phyloP scores from a whole-genome alignment of 345 rosid species.

The Durio zibethinus region DNA sequence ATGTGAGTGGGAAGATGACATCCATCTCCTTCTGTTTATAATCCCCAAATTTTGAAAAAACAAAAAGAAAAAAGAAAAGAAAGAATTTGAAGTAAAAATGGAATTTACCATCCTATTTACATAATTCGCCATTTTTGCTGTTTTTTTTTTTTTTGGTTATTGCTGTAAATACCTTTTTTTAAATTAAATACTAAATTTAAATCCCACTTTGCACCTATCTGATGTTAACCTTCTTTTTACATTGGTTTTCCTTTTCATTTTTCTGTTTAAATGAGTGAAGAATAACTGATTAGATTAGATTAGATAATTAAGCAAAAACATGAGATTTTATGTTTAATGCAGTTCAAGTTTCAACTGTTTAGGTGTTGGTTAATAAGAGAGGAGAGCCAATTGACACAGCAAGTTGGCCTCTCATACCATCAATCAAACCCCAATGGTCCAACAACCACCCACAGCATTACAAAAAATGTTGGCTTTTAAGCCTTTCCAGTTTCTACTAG shows the following conservation, averaged over 20 bases:
- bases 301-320: background rate
- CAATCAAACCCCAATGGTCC: too few species aligned
- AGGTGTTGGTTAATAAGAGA: too few species aligned
- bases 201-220: too few species aligned
- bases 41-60: slow-evolving; percentile 14
- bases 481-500: too few species aligned
- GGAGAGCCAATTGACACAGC: too few species aligned
- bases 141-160: background rate
- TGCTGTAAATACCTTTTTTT: background rate
- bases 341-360: background rate
- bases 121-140: background rate
- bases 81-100: background rate
- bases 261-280: too few species aligned
- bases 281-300: too few species aligned
- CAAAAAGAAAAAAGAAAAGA: background rate
- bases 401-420: too few species aligned
- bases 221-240: background rate
- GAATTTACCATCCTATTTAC: background rate
- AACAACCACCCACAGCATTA: too few species aligned
- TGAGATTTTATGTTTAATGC: background rate
- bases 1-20: slow-evolving; percentile 6
- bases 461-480: too few species aligned
- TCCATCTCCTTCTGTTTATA: slow-evolving; percentile 32
- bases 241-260: background rate
- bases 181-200: background rate